Evolutionary conservation across 495 filamentous ascomycete species (phyloP).

Genomic region (Collariella sp.): DNA sequence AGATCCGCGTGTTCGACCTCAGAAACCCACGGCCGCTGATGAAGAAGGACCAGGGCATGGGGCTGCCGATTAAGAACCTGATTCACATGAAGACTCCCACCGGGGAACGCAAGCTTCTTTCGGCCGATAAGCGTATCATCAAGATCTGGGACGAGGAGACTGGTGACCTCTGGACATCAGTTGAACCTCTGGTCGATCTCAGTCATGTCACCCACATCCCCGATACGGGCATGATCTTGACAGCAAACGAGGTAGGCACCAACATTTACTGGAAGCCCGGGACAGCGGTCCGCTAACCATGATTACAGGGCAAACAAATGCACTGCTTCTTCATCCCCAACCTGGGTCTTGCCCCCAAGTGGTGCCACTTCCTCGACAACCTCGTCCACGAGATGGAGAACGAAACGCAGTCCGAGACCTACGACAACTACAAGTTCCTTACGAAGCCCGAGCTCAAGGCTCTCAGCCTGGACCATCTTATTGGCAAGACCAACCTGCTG

Average conservation of each 20-base stretch:
- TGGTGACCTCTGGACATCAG: constrained; percentile 84
- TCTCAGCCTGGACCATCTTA: constrained; percentile 75
- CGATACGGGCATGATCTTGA: constrained; percentile 84
- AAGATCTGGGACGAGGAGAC: constrained; percentile 86
- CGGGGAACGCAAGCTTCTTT: constrained; percentile 79
- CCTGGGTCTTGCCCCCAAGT: constrained; percentile 74
- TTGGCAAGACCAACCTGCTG: constrained; percentile 77
- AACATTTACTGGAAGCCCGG: constrained; percentile 10
- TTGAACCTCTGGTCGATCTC: constrained; percentile 89
- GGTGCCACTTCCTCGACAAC: constrained; percentile 95
- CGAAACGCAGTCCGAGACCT: constrained; percentile 60
- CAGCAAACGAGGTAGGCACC: constrained; percentile 87
- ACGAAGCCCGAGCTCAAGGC: constrained; percentile 71
- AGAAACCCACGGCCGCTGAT: constrained; percentile 77
- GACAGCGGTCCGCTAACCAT: not conserved
- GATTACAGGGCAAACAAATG: constrained; percentile 35
- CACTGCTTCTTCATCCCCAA: constrained; percentile 96
- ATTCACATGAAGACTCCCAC: constrained; percentile 74
- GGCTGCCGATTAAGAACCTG: constrained; percentile 83
- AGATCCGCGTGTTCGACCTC: constrained; percentile 90
- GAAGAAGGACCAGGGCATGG: constrained; percentile 92
- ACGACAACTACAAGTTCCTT: constrained; percentile 98
- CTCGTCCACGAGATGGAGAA: constrained; percentile 98
- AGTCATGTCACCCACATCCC: constrained; percentile 84
- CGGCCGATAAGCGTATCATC: constrained; percentile 88